Percentiles rank a stretch among this genome's conserved stretches.
These are phyloP conservation scores for Halenospora varia DNA, from an alignment of 495 filamentous ascomycete species.

Conservation along the genomic window DNA sequence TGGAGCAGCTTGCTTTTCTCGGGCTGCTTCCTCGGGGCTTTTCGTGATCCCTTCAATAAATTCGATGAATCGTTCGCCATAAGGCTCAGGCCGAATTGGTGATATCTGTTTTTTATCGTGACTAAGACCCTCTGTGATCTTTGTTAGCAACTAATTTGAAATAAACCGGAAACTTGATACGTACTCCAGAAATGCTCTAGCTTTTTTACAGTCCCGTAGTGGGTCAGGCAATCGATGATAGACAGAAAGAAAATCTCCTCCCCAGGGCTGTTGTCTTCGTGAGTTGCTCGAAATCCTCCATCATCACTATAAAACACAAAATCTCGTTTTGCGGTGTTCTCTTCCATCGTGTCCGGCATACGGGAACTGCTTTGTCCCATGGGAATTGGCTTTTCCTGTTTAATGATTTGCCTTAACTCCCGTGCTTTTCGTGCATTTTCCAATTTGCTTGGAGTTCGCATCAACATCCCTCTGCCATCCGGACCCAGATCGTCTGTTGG, in stretches of 20 bases:
- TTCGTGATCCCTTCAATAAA: slow-evolving; percentile 91
- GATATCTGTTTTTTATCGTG: slow-evolving; percentile 81
- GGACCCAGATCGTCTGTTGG: slow-evolving; percentile 41
- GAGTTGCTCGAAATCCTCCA: slow-evolving; percentile 89
- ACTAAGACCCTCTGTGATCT: slow-evolving; percentile 83
- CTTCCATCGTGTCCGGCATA: slow-evolving; percentile 85
- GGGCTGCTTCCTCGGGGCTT: slow-evolving; percentile 75
- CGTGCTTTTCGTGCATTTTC: slow-evolving; percentile 90
- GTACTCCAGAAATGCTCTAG: slow-evolving; percentile 24
- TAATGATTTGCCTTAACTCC: slow-evolving; percentile 87
- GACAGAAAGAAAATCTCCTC: slow-evolving; percentile 97
- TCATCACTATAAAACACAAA: slow-evolving; percentile 88
- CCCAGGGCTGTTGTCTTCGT: slow-evolving; percentile 77
- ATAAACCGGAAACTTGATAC: neutral
- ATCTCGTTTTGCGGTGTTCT: slow-evolving; percentile 45
- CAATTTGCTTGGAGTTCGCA: slow-evolving; percentile 90
- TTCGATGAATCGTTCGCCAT: slow-evolving; percentile 89
- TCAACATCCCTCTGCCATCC: slow-evolving; percentile 47
- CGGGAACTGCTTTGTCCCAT: slow-evolving; percentile 77
- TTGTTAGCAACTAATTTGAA: slow-evolving; percentile 38
- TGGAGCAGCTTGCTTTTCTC: slow-evolving; percentile 48
- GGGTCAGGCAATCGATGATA: slow-evolving; percentile 95
- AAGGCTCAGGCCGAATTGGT: slow-evolving; percentile 84
- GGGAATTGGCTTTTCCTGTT: slow-evolving; percentile 85
- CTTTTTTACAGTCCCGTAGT: slow-evolving; percentile 36